phyloP scores from a whole-genome alignment of 345 rosid genomes.

The Eucalyptus regnans region DNA sequence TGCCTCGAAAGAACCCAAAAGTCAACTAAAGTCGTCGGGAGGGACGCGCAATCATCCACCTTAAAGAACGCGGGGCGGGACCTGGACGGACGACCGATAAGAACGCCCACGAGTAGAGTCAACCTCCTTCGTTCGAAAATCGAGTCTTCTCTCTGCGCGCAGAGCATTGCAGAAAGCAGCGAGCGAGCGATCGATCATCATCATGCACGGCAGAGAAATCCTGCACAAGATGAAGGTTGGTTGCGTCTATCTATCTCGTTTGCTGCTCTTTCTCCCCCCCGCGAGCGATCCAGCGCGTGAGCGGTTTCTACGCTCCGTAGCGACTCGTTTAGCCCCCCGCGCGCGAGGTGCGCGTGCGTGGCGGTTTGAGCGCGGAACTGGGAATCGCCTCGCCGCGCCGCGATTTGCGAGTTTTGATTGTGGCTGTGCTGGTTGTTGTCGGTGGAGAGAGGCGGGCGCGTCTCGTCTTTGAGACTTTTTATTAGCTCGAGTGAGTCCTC shows the following conservation, averaged over 20 bases:
- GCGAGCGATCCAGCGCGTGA: not conserved
- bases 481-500: not conserved
- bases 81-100: not conserved
- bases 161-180: not conserved
- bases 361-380: not conserved
- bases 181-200: not conserved
- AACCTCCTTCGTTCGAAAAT: not conserved
- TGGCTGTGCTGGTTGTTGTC: not conserved
- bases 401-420: not conserved
- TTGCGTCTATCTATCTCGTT: not conserved
- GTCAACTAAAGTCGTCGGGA: not conserved
- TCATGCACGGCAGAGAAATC: slow-evolving; percentile 58
- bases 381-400: not conserved
- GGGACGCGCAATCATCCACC: not conserved
- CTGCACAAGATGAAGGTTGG: slow-evolving; percentile 71
- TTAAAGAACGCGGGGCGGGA: not conserved
- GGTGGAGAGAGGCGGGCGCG: not conserved
- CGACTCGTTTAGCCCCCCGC: not conserved
- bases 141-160: not conserved
- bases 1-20: not conserved
- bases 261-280: not conserved
- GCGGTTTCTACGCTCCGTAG: not conserved
- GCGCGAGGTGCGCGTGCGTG: not conserved
- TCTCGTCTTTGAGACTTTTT: not conserved
- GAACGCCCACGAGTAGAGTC: not conserved